Evolutionary conservation across 768 basidiomycete species (phyloP), one percentile per base, ranked within the genome.

Genomic region (Leucocoprinus leucothites): DNA sequence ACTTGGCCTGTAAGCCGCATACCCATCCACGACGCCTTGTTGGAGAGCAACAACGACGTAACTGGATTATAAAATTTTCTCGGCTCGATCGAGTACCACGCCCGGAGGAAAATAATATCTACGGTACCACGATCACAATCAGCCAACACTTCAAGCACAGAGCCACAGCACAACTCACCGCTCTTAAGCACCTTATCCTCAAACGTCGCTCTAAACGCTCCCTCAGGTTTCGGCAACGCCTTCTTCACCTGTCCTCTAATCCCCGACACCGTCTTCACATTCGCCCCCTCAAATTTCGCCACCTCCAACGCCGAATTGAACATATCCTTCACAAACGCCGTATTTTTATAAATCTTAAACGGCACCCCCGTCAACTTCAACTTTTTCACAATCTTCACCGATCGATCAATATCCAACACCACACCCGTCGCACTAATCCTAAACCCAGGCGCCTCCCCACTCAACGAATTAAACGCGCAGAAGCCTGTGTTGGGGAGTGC

Each of bases 321-420:
- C 97, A 99, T 99, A 64, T 97, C 93, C 76, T 88, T 93, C 62
- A 99, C 75, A 70, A 98, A 99, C 2, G 94, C 97, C 11, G 97
- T 99, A 71, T 99, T 99, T 75, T 98, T 98, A 81, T 89, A 99
- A 57, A 98, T 94, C 79, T 98, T 98, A 75, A 87, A 93, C 22
- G 96, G 97, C 28, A 86, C 81, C 26, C 97, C 97, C 1, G 94
- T 98, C 57, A 99, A 74, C 77, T 98, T 99, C 61, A 99, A 71
- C 74, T 98, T 99, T 79, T 99, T 99, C 60, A 98, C 95, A 56
- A 99, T 98, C 77, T 91, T 92, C 53, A 87, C 84, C 42, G 94
- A 90, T 38, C 87, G 85, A 66, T 98, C 94, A 56, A 97, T 82
- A 69, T 98, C 93, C 31, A 98, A 78, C 14, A 99, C 90, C 7